A percentile compares a stretch with the other conserved stretches of the same genome.
These are phyloP conservation scores for Fusarium hostae DNA, from an alignment of 2,329 filamentous ascomycete species.

Conservation along the genomic window DNA sequence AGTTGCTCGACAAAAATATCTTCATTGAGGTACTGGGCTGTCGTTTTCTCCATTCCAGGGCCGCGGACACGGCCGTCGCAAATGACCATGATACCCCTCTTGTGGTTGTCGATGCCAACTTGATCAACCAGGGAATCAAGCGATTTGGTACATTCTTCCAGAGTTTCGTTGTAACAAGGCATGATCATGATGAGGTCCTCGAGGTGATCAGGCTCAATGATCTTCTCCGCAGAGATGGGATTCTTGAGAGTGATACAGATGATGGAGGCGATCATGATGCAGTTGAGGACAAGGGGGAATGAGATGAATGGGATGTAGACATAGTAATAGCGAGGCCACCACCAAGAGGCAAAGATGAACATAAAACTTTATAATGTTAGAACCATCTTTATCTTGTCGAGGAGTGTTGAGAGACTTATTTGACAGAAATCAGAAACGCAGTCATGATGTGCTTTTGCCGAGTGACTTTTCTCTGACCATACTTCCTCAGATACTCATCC, in stretches of 20 bases:
- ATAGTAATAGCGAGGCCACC: slow-evolving; percentile 41
- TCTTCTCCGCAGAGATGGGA: slow-evolving; percentile 22
- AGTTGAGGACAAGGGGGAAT: slow-evolving; percentile 42
- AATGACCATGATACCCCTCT: slow-evolving; percentile 39
- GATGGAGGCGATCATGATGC: slow-evolving; percentile 41
- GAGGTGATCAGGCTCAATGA: slow-evolving; percentile 34
- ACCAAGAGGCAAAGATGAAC: slow-evolving; percentile 43
- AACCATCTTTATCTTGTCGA: fast-evolving
- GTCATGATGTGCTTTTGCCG: slow-evolving; percentile 31
- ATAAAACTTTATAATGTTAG: slow-evolving; percentile 27
- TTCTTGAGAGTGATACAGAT: slow-evolving; percentile 31
- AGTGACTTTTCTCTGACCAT: slow-evolving; percentile 22
- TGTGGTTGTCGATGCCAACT: slow-evolving; percentile 34
- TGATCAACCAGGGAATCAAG: slow-evolving; percentile 48
- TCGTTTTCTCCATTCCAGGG: slow-evolving; percentile 39
- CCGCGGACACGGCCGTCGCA: slow-evolving; percentile 42
- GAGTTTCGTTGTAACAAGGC: slow-evolving; percentile 57
- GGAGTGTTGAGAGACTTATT: not conserved
- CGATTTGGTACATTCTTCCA: slow-evolving; percentile 49
- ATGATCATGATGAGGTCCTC: slow-evolving; percentile 53
- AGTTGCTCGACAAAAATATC: slow-evolving; percentile 51
- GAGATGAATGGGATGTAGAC: slow-evolving; percentile 42
- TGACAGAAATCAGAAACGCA: slow-evolving; percentile 21
- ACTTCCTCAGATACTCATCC: slow-evolving; percentile 20
- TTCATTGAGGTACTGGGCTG: slow-evolving; percentile 51